Conservation (phyloP, 2,329 filamentous ascomycete species). For the Nemania sp. region DNA sequence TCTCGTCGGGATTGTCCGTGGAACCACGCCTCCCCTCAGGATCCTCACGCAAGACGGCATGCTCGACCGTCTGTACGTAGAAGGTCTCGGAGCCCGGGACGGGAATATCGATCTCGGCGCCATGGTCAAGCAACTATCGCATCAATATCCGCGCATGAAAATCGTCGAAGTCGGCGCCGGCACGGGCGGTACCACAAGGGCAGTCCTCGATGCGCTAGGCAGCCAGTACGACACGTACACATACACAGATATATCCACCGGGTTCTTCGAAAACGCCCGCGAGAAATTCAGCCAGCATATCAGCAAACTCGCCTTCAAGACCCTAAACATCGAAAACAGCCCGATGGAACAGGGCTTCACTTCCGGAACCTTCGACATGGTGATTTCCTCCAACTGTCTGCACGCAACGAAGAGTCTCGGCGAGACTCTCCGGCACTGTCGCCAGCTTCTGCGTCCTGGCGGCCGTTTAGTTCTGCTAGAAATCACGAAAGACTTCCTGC, state of each 20-base stretch:
- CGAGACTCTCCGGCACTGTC: slow-evolving; percentile 23
- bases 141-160: slow-evolving; percentile 18
- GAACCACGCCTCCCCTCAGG: background rate
- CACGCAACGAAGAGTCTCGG: slow-evolving; percentile 32
- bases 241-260: slow-evolving; percentile 2
- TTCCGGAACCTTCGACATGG: slow-evolving; percentile 35
- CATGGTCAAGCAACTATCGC: slow-evolving; percentile 4
- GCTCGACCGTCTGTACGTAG: slow-evolving; percentile 18
- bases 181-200: background rate
- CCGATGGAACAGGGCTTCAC: slow-evolving; percentile 38
- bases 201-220: background rate
- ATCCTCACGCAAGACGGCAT: slow-evolving; percentile 3
- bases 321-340: slow-evolving; percentile 32
- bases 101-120: background rate
- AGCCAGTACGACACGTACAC: background rate
- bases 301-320: background rate
- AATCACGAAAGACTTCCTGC: background rate
- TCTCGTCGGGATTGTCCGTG: background rate
- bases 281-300: background rate
- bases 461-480: slow-evolving; percentile 39
- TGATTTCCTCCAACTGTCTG: slow-evolving; percentile 39
- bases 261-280: background rate
- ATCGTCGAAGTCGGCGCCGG: slow-evolving; percentile 5
- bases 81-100: background rate
- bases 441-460: slow-evolving; percentile 38